A percentile compares a stretch with the other conserved stretches of the same genome.
Evolutionary conservation across 2,329 filamentous ascomycete species (phyloP).

Genomic region (Corniculantispora saksenae): DNA sequence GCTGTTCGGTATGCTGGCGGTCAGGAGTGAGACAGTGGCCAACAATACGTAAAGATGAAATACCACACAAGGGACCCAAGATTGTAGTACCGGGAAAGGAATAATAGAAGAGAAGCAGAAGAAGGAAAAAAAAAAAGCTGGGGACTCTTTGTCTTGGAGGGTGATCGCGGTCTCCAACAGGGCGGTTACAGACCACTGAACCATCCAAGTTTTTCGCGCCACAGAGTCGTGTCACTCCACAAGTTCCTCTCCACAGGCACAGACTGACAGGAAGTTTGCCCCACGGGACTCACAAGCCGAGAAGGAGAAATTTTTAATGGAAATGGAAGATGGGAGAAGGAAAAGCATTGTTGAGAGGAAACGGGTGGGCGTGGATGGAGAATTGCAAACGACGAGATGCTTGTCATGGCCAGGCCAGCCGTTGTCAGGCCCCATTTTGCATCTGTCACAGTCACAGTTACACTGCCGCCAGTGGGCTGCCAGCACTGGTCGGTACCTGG

Average conservation of each 20-base stretch:
- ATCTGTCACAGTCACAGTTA: neutral
- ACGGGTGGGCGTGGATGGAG: neutral
- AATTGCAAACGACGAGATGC: neutral
- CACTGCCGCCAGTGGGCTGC: neutral
- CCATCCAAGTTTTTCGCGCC: constrained; percentile 2
- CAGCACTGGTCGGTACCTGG: neutral
- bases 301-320: neutral
- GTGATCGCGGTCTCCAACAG: constrained; percentile 12
- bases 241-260: constrained; percentile 3
- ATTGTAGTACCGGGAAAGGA: neutral
- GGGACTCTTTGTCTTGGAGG: neutral
- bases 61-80: neutral
- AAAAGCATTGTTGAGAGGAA: neutral
- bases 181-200: neutral
- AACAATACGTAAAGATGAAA: neutral
- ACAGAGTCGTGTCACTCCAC: constrained; percentile 12
- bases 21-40: neutral
- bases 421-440: neutral
- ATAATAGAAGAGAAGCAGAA: too few species aligned
- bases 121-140: neutral
- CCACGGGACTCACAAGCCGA: constrained; percentile 11
- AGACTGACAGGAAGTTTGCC: neutral
- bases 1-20: neutral
- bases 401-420: neutral
- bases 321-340: neutral